phyloP scores from a whole-genome alignment of 2,329 filamentous ascomycete species.

The Cordyceps javanica region DNA sequence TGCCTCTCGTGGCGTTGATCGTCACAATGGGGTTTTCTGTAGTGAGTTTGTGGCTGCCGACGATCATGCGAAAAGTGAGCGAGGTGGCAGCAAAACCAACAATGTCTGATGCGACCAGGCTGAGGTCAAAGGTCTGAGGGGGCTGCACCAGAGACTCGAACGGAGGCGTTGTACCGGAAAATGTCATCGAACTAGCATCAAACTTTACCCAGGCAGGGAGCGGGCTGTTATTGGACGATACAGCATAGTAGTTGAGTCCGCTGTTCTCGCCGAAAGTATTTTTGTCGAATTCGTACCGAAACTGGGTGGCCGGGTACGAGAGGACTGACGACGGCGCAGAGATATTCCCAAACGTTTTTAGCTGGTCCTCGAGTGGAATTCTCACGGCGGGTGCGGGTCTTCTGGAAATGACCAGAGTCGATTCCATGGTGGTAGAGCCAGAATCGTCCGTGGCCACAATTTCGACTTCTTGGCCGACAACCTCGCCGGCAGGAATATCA shows the following conservation, averaged over 20 bases:
- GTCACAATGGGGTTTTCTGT: slow-evolving; percentile 52
- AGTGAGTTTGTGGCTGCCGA: slow-evolving; percentile 64
- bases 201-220: slow-evolving; percentile 83
- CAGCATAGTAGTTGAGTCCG: slow-evolving; percentile 66
- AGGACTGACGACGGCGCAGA: slow-evolving; percentile 56
- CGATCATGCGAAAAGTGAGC: slow-evolving; percentile 62
- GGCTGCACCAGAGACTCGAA: slow-evolving; percentile 56
- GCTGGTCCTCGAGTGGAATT: slow-evolving; percentile 52
- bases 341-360: slow-evolving; percentile 50
- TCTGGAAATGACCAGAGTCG: slow-evolving; percentile 65
- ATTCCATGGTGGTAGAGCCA: slow-evolving; percentile 57
- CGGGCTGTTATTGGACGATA: slow-evolving; percentile 70
- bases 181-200: slow-evolving; percentile 54
- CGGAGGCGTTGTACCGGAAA: slow-evolving; percentile 65
- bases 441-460: slow-evolving; percentile 64
- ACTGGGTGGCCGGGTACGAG: slow-evolving; percentile 45
- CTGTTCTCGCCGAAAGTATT: slow-evolving; percentile 58
- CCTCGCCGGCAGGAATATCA: slow-evolving; percentile 42
- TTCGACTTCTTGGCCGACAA: slow-evolving; percentile 55
- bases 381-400: slow-evolving; percentile 46
- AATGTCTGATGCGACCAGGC: slow-evolving; percentile 72
- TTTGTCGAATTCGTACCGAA: slow-evolving; percentile 46
- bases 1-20: slow-evolving; percentile 51
- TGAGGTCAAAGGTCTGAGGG: slow-evolving; percentile 66
- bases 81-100: slow-evolving; percentile 66